Conservation (phyloP, 2,329 filamentous ascomycete genomes). For the Fusarium sp. region DNA sequence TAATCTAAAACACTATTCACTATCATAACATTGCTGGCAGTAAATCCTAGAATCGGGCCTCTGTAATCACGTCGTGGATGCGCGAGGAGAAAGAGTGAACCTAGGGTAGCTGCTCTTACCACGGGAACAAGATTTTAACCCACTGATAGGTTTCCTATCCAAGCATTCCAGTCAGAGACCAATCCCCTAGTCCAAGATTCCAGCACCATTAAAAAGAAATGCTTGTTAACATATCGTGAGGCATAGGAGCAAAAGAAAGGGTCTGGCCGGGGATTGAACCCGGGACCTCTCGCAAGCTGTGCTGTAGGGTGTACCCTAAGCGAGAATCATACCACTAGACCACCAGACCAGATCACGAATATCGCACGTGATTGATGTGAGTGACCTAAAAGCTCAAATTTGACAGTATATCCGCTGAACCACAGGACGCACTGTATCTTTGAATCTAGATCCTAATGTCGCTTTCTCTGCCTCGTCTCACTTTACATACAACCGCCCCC, state of each 20-base stretch:
- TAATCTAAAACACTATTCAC: no score
- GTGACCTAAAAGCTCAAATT: neutral
- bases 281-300: constrained; percentile 60
- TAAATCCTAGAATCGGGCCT: no score
- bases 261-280: constrained; percentile 63
- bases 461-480: no score
- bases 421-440: no score
- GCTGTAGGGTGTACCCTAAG: constrained; percentile 46
- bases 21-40: no score
- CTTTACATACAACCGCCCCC: no score
- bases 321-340: constrained; percentile 43
- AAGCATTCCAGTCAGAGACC: no score
- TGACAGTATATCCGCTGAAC: no score
- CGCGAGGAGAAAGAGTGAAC: neutral
- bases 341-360: constrained; percentile 59
- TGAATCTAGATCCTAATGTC: no score
- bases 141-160: no score
- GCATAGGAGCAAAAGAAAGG: constrained; percentile 47
- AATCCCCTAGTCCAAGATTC: constrained; percentile 41
- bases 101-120: neutral
- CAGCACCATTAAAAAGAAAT: neutral
- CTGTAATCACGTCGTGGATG: no score
- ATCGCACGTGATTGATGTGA: constrained; percentile 2
- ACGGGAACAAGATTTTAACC: no score
- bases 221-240: constrained; percentile 35